Evolutionary conservation across 768 basidiomycete species (phyloP), one percentile per base, ranked within the genome.

Genomic region (Hygrophorus russula): DNA sequence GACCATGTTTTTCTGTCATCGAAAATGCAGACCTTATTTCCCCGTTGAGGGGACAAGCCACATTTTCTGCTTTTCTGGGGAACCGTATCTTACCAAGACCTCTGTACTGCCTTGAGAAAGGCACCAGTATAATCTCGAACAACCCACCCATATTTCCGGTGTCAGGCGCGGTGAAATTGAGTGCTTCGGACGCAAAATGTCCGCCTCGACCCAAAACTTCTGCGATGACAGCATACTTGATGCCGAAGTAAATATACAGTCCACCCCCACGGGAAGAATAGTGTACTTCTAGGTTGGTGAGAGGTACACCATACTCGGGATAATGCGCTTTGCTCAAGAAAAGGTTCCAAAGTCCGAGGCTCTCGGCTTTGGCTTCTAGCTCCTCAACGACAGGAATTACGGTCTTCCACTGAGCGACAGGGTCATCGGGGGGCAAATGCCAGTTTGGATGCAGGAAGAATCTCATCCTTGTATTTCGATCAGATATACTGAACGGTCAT

Each of bases 101-200:
- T 99, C 93, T 93, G 66, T 34, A 14, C 41, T 13, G 15, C n/a
- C 32, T 34, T 34, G 39, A 29, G 33, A 18, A 32, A 20, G 20
- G 28, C 2, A 36, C 4, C 17, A 34, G 2, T 36, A 17, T 9
- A 32, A 33, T 30, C 36, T 17, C 6, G 9, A 13, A 14, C 33
- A 5, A 61, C 75, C 30, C 51, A 88, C 90, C 91, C 92, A 97
- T 97, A 60, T 97, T 97, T 1, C 93, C 94, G 4, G 94, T 98
- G 62, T 98, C 94, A 24, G 94, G 94, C 11, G 93, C 92, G 18
- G 92, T 80, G 63, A 91, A 98, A 56, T 99, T 99, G 44, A 86
- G 80, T 10, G 74, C 78, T 64, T 97, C 82, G 15, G 93, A 80
- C 2, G 83, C 89, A 39, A 92, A 63, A 50, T 81, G 81, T 7